phyloP scores from a whole-genome alignment of 2,329 filamentous ascomycete species.

The Phaeosphaeriaceae sp. region DNA sequence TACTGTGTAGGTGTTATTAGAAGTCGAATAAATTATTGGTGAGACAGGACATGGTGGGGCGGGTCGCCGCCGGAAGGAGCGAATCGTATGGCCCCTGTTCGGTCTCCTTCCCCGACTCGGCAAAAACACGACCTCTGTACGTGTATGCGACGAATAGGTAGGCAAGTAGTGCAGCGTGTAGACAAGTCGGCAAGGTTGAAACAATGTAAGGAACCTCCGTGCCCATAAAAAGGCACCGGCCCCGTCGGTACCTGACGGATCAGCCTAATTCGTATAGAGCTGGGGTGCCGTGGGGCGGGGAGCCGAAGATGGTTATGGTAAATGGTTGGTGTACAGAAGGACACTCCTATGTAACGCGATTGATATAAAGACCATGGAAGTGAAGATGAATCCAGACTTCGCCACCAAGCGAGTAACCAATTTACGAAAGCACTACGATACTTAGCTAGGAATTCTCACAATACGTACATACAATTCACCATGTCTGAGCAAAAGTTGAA shows the following conservation, averaged over 20 bases:
- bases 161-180: neutral
- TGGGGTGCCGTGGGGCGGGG: slow-evolving; percentile 37
- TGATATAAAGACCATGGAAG: slow-evolving; percentile 29
- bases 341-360: slow-evolving; percentile 7
- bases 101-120: neutral
- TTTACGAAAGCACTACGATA: neutral
- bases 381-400: slow-evolving; percentile 1
- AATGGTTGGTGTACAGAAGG: slow-evolving; percentile 5
- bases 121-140: neutral
- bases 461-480: too few relatives aligned
- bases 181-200: neutral
- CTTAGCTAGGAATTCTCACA: too few relatives aligned
- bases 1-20: too few relatives aligned
- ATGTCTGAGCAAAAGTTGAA: slow-evolving; percentile 43
- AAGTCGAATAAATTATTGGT: too few relatives aligned
- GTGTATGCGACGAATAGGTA: too few relatives aligned
- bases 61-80: neutral
- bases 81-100: neutral
- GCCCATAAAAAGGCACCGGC: slow-evolving; percentile 30
- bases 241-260: slow-evolving; percentile 29
- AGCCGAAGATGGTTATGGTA: slow-evolving; percentile 29
- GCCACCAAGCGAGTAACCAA: slow-evolving; percentile 2
- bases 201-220: slow-evolving; percentile 1
- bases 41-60: neutral
- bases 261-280: slow-evolving; percentile 23